Evolutionary conservation across 495 filamentous ascomycete genomes (phyloP), one percentile per base, ranked within the genome.

Genomic region (Rhizodiscina lignyota): DNA sequence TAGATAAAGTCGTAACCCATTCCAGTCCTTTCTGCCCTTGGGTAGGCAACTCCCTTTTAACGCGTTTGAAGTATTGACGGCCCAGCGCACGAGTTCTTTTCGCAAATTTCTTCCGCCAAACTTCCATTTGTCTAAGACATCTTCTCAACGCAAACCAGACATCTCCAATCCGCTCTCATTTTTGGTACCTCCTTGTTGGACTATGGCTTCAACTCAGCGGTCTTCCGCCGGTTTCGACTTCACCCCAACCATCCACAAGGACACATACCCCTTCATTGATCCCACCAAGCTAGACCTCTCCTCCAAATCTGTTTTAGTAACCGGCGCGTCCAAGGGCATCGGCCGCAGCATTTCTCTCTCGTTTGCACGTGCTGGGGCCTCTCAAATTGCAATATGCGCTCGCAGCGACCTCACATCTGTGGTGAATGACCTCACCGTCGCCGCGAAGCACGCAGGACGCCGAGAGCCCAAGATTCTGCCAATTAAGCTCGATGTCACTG

Each of bases 161-260:
- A n/a, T n/a, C n/a, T n/a, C n/a, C n/a, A n/a, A n/a, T n/a, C n/a
- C n/a, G n/a, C n/a, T n/a, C n/a, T n/a, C n/a, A n/a, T n/a, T n/a
- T n/a, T n/a, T n/a, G n/a, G n/a, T n/a, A n/a, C n/a, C n/a, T n/a
- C n/a, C n/a, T n/a, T n/a, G n/a, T n/a, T n/a, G n/a, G n/a, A n/a
- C n/a, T n/a, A n/a, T n/a, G n/a, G n/a, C n/a, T n/a, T n/a, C n/a
- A n/a, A n/a, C n/a, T n/a, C n/a, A n/a, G n/a, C n/a, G n/a, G n/a
- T n/a, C n/a, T n/a, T n/a, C n/a, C n/a, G n/a, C n/a, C 21, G 48
- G 41, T 32, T 5, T 41, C 4, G n/a, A 30, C 31, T 41, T 49
- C 37, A 47, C 46, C 5, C 17, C 38, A 1, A 47, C 42, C 3
- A 26, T 35, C 33, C 49, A 52, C 37, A 26, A 12, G 21, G 26